Percentiles rank a stretch among this genome's conserved stretches.
Conservation (phyloP, 225 moss, liverwort and hornwort species). For the Ulota crispa region DNA sequence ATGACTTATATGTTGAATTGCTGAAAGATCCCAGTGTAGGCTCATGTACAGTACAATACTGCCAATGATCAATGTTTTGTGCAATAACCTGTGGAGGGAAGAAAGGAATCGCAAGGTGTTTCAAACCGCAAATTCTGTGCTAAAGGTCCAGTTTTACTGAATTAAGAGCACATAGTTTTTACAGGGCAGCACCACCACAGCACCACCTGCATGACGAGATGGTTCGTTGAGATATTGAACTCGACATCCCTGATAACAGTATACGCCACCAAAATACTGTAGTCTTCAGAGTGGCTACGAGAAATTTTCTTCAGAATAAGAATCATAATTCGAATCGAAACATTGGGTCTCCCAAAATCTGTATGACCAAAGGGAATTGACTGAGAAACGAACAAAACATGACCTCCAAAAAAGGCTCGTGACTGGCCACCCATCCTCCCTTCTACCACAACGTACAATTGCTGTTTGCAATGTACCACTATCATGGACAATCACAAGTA, state of each 20-base stretch:
- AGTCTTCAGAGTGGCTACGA: not conserved
- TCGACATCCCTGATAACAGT: not conserved
- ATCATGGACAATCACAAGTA: too few relatives aligned
- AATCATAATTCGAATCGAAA: not conserved
- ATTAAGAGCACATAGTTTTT: not conserved
- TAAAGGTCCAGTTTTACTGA: not conserved
- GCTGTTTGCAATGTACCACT: not conserved
- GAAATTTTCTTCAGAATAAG: too few relatives aligned
- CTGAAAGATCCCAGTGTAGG: too few relatives aligned
- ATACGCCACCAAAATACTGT: too few relatives aligned
- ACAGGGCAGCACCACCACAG: not conserved
- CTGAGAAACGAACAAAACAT: not conserved
- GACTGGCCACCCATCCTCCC: not conserved
- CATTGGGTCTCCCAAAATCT: rapidly evolving
- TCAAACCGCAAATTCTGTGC: not conserved
- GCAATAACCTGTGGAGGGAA: not conserved
- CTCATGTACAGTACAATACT: too few relatives aligned
- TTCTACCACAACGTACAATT: not conserved
- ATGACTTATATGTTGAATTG: too few relatives aligned
- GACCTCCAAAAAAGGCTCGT: not conserved
- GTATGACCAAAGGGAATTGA: too few relatives aligned
- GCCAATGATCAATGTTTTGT: too few relatives aligned
- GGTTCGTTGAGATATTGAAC: not conserved
- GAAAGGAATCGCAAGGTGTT: not conserved
- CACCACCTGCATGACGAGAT: not conserved